Percentiles rank a stretch among this genome's conserved stretches.
These are phyloP conservation scores for Malassezia dermatis DNA, from an alignment of 1,284 basidiomycete genomes.

Conservation along the genomic window DNA sequence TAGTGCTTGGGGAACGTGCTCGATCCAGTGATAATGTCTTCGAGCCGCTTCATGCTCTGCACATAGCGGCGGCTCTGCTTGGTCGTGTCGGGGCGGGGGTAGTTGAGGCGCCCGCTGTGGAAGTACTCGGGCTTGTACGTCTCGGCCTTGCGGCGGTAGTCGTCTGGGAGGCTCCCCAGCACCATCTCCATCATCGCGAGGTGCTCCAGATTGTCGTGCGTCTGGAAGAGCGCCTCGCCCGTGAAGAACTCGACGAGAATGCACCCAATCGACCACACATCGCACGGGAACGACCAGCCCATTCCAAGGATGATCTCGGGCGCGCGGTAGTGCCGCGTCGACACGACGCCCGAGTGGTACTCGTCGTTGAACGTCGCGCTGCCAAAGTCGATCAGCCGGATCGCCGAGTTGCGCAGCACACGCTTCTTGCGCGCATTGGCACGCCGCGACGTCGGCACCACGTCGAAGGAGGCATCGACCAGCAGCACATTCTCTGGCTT, in stretches of 20 bases:
- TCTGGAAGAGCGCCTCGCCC: conserved; percentile 93
- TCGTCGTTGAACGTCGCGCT: conserved; percentile 96
- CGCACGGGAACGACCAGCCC: conserved; percentile 96
- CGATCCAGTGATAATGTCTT: conserved; percentile 66
- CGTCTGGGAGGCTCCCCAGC: conserved; percentile 88
- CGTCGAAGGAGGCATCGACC: conserved; percentile 67
- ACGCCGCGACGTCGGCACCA: conserved; percentile 27
- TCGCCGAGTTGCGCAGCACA: conserved; percentile 76
- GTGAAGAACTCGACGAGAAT: conserved; percentile 98
- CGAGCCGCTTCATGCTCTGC: conserved; percentile 65
- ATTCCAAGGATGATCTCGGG: conserved; percentile 93
- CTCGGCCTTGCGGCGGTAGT: conserved; percentile 55
- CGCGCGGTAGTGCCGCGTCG: conserved; percentile 93
- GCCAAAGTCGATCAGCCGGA: conserved; percentile 95
- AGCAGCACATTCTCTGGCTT: conserved; percentile 80
- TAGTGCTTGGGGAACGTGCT: conserved; percentile 51
- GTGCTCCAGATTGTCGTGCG: conserved; percentile 96
- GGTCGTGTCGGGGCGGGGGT: conserved; percentile 74
- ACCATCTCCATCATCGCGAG: conserved; percentile 99
- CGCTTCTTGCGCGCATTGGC: conserved; percentile 34
- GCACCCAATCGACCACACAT: conserved; percentile 95
- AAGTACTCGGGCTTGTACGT: conserved; percentile 79
- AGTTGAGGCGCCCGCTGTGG: conserved; percentile 73
- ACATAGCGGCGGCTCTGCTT: conserved; percentile 91
- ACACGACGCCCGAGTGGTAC: conserved; percentile 95